Base-by-base conservation (phyloP, 306 rosid genomes). In the Acmispon strigosus region DNA sequence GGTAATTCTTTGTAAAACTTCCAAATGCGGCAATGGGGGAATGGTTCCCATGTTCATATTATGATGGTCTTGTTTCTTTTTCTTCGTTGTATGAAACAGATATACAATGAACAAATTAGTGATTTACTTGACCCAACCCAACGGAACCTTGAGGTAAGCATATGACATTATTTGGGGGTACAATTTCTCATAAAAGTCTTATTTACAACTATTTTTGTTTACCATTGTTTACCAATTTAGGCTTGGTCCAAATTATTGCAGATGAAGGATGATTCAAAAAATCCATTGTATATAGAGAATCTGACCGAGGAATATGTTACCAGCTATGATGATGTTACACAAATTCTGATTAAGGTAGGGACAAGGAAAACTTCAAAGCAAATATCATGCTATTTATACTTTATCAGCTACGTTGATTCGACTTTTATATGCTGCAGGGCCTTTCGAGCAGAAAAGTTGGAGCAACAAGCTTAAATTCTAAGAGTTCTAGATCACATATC, bases 371-470 rank as follows among this genome's bases (percentile, higher is more conserved):
- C 53, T 18, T 39, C 27, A 18, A 42, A 58, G 32, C 61, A 71
- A 49, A 29, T 65, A 12, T 3, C 17, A 17, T 27, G 39, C 48
- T 73, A 54, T 55, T 20, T 8, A 4, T 42, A 29, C 17, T 56
- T 69, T 53, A 56, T 45, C 18, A 27, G 41, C 58, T 53, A 61
- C 20, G 68, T 41, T 73, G 12, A 73, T 49, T 72, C 17, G 57
- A 66, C 11, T 42, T 42, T 43, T 22, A 16, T 66, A 51, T 60
- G 81, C 62, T 78, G 79, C 88, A 94, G 99, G 99, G 99, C 32
- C 97, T 94, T 63, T 94, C 99, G 29, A 91, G 92, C 75, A 89
- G 96, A 86, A 94, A 91, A 86, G 97, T 89, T 54, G 97, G 97
- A 80, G 88, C 97, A 48, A 87, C 96, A 56, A 83, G 91, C 77